These are phyloP conservation scores for Zasmidium citrigriseum DNA, from an alignment of 2,329 filamentous ascomycete species.

Conservation along the genomic window DNA sequence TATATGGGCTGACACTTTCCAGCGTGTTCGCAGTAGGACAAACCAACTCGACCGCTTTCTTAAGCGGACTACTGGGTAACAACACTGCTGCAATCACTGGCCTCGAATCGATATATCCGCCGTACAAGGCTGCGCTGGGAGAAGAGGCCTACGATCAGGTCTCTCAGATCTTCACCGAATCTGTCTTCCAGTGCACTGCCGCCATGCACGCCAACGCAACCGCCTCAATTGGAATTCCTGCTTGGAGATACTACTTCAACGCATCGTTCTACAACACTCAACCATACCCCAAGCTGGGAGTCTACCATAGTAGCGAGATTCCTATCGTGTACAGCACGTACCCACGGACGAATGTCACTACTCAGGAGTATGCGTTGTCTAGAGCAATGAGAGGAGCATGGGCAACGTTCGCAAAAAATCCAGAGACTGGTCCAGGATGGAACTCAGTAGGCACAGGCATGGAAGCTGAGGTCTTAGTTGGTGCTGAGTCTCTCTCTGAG, in stretches of 20 bases:
- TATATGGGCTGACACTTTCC: neutral
- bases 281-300: conserved; percentile 31
- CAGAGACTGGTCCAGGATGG: conserved; percentile 40
- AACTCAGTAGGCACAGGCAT: conserved; percentile 30
- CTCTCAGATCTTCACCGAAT: conserved; percentile 22
- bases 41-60: conserved; percentile 27
- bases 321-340: conserved; percentile 39
- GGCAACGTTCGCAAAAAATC: conserved; percentile 41
- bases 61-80: conserved; percentile 20
- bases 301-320: conserved; percentile 38
- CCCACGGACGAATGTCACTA: conserved; percentile 26
- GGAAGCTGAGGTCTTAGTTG: conserved; percentile 23
- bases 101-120: conserved; percentile 32
- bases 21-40: conserved; percentile 34
- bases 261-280: conserved; percentile 37
- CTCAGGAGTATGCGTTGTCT: conserved; percentile 35
- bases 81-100: conserved; percentile 23
- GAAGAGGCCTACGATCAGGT: conserved; percentile 15
- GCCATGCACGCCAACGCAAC: conserved; percentile 32
- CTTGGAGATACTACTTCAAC: conserved; percentile 43
- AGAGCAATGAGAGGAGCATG: conserved; percentile 35
- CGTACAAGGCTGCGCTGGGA: conserved; percentile 21
- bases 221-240: conserved; percentile 31
- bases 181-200: conserved; percentile 29
- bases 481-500: conserved; percentile 18